Base-by-base conservation (phyloP, 257 asterid genomes). In the Paraleonurus japonicus region DNA sequence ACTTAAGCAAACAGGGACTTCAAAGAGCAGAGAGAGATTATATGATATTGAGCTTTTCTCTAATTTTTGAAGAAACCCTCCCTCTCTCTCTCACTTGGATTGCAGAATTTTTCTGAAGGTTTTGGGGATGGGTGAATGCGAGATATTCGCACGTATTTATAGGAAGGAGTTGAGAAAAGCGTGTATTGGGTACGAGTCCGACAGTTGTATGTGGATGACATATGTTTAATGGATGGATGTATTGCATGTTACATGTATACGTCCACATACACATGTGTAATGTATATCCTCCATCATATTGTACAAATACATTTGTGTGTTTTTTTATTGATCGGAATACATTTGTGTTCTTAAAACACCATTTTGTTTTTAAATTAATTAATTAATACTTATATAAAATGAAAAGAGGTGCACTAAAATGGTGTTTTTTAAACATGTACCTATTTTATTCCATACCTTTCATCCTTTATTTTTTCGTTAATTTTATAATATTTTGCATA, bases 1-100 rank as follows among this genome's bases (percentile, higher is more conserved):
- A 35, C 60, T 28, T 59, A 1, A 71, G 22, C 13, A n/a, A 33
- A 41, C 26, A n/a, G 63, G 35, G 69, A 55, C 24, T 35, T 70
- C n/a, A 45, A 33, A 67, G 69, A 75, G 69, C 72, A 76, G 77
- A 75, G 76, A 78, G 83, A 72, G 81, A 23, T 53, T 12, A 5
- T 30, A 23, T 5, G 32, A 20, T 1, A 51, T 54, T 3, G 43
- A 27, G 22, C 16, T 33, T 76, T 28, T 30, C 47, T 17, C 24
- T 65, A 4, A 27, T 19, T 43, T 33, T 65, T 12, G 20, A 48
- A 16, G n/a, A 61, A 51, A 35, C 30, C 65, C 71, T 75, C 66
- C 54, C 73, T 67, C 51, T 72, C 73, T 69, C 58, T 15, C 66
- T 37, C 58, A 45, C 68, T 2, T 5, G 23, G 13, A 57, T 65